phyloP scores from a whole-genome alignment of 116 monocot genomes.

The Dioscorea cayenensis region DNA sequence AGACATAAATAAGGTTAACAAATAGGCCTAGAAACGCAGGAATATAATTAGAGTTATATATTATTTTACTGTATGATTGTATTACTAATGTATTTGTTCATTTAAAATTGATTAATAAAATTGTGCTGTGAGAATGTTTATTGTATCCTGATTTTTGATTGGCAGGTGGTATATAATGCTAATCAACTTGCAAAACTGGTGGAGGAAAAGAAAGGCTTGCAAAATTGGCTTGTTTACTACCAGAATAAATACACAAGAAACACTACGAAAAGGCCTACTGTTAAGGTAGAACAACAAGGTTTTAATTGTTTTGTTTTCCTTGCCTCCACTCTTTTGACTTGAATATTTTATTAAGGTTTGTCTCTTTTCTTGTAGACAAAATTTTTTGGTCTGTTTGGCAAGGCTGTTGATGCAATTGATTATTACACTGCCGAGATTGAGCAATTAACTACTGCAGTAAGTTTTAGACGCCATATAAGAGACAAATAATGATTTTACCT shows the following conservation, averaged over 20 bases:
- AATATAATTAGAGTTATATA: too few species aligned
- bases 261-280: constrained; percentile 48
- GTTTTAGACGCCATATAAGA: constrained; percentile 5
- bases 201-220: constrained; percentile 58
- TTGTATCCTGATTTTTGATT: background rate
- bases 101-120: too few species aligned
- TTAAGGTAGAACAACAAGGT: constrained; percentile 34
- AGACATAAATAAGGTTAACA: background rate
- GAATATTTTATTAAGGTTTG: background rate
- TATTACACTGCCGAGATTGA: constrained; percentile 47
- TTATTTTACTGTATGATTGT: too few species aligned
- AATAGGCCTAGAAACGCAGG: too few species aligned
- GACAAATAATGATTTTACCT: background rate
- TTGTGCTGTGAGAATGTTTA: background rate
- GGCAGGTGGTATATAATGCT: constrained; percentile 83
- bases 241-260: constrained; percentile 61
- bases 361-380: constrained; percentile 50
- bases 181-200: constrained; percentile 65
- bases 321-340: background rate
- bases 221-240: constrained; percentile 90
- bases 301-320: background rate
- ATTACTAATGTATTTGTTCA: too few species aligned
- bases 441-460: constrained; percentile 49
- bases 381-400: constrained; percentile 72
- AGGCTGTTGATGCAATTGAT: constrained; percentile 68